Percentiles rank a stretch among this genome's conserved stretches.
These are phyloP conservation scores for Linum lewisii DNA, from an alignment of 345 rosid genomes.

Conservation along the genomic window DNA sequence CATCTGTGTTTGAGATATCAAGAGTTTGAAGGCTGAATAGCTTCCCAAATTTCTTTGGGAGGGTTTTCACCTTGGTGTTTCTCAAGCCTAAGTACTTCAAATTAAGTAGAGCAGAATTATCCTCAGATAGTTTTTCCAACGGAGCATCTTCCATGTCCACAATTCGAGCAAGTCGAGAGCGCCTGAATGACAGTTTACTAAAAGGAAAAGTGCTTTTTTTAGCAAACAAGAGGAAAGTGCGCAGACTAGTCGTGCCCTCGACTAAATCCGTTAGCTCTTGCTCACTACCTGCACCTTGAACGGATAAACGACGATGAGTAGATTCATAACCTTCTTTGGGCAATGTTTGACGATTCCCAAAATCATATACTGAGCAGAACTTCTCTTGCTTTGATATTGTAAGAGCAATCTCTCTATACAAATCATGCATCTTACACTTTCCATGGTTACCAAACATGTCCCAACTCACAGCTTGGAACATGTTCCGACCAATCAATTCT, in stretches of 20 bases:
- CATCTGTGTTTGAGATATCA: conserved; percentile 2
- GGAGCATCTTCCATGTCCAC: conserved; percentile 7
- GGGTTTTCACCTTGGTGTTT: neutral
- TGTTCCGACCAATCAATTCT: neutral
- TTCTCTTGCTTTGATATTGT: neutral
- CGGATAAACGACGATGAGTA: neutral
- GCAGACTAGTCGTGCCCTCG: too few relatives aligned
- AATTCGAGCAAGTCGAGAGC: neutral
- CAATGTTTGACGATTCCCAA: neutral
- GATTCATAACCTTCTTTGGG: neutral
- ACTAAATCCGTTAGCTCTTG: neutral
- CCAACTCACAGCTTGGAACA: conserved; percentile 4
- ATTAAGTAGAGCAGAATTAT: conserved; percentile 4
- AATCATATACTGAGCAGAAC: conserved; percentile 4
- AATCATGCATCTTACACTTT: conserved; percentile 8
- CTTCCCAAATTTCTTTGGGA: conserved; percentile 13
- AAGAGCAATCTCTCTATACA: conserved; percentile 5
- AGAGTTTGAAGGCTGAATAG: conserved; percentile 13
- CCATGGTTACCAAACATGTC: neutral
- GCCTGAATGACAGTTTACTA: neutral
- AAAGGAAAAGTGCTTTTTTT: neutral
- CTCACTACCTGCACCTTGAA: neutral
- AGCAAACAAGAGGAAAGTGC: neutral
- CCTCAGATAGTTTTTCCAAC: conserved; percentile 4
- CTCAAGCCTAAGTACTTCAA: conserved; percentile 10